Evolutionary conservation across 495 filamentous ascomycete species (phyloP), one percentile per base, ranked within the genome.

Genomic region (Aspergillus sclerotioniger): DNA sequence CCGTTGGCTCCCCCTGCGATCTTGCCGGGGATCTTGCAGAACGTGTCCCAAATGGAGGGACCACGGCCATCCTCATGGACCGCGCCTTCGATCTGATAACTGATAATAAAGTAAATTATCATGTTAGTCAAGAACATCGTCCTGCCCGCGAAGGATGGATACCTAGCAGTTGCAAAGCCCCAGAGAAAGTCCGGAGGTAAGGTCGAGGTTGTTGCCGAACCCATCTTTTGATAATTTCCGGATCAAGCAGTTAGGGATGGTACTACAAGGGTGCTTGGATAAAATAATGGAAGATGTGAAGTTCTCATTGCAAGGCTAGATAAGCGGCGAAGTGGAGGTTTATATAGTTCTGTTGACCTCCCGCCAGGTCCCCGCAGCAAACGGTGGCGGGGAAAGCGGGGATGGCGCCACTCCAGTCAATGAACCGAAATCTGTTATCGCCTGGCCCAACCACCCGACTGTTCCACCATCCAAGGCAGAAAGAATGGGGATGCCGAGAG

Each of bases 81-180:
- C 10, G 82, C 85, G 51, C 88, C 89, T 76, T 91, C 88, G 60
- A 91, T 87, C 68, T 92, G 89, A 76, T 90, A 90, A 61, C 86
- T 88, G 62, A 21, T 53, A n/a, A n/a, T n/a, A n/a, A n/a, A n/a
- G 57, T 51, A 59, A 25, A 43, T 16, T 45, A 12, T 37, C 13
- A 8, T 50, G 13, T 48, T 32, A 28, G 29, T 17, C 12, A 20
- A 32, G 17, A 21, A 6, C 17, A n/a, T 32, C 25, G 25, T n/a
- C 25, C 5, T 2, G 25, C 2, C 25, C 25, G 5, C 25, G 2
- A 25, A 20, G 32, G 21, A 10, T 58, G 79, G 79, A 72, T 67
- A 89, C 86, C 83, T 80, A 60, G 88, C 88, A 39, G 89, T 93
- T 61, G 89, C 88, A 70, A 89, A 93, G 53, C 88, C 89, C 89